Base-by-base conservation (phyloP, 345 rosid genomes). In the Melaleuca quinquenervia region DNA sequence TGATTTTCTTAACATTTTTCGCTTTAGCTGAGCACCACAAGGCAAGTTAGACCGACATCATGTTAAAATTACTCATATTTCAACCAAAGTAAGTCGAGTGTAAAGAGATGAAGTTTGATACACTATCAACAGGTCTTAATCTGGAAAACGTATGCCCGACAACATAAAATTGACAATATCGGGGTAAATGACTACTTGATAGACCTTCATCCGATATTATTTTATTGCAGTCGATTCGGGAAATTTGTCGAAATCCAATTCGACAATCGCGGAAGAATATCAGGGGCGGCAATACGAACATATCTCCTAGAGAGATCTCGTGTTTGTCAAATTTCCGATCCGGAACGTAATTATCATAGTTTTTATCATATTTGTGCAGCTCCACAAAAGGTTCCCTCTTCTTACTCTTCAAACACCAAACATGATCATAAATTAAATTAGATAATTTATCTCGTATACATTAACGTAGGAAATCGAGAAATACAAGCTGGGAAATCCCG, bases 271-370 rank as follows among this genome's bases (percentile, higher is more conserved):
- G 98, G 99, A 83, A 91, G 93, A 90, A 96, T 96, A 92, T 95
- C 98, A 44, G 98, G 99, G 85, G 99, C 98, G 49, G 99, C 98
- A 82, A 94, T 96, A 84, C 92, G 98, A 92, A 95, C 99, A 41
- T 96, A 96, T 92, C 98, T 96, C 87, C 90, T 96, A 21, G 99
- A 96, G 93, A 94, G 94, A 93, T 96, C 98, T 89, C 98, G 99
- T 70, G 99, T 96, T 85, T 95, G 99, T 91, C 98, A 95, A 90
- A 92, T 95, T 91, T 95, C 99, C 60, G 96, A 95, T 85, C 92
- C 95, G 84, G 99, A 96, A 89, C 95, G 98, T 78, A 96, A 96
- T 89, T 96, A 95, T 88, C 99, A 96, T 90, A 95, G 99, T 86
- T 96, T 96, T 89, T 96, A 96, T 88, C 96, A 93, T 90, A 91